Base-by-base conservation (phyloP, 2,329 filamentous ascomycete genomes). In the Colletotrichum spaethianum region DNA sequence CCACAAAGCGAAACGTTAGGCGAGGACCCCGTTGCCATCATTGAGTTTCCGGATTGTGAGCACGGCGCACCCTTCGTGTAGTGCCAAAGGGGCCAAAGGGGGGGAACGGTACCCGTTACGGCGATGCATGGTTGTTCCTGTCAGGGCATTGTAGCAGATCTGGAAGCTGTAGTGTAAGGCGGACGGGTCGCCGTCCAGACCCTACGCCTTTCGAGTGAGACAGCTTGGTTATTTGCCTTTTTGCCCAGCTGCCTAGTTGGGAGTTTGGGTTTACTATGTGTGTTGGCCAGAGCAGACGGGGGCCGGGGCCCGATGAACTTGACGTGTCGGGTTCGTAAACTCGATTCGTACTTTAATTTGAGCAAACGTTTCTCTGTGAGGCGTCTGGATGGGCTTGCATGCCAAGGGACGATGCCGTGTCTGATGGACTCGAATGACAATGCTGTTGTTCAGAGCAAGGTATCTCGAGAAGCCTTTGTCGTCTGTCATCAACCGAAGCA, bases 331-430 rank as follows among this genome's bases (percentile, higher is more conserved):
- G 46, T 69, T 69, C 65, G 59, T 59, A 38, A 42, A 9, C 16
- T n/a, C n/a, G 16, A 69, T 31, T 69, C 69, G 69, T 63, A 69
- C 59, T 59, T 55, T 72, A 69, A 53, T 59, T 20, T 14, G n/a
- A 12, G 31, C 8, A 11, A 11, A 33, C 8, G 60, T 14, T 14
- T 23, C 16, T 26, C 18, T 36, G 26, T 16, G 16, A 20, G 7
- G 56, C 28, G 36, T 16, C 26, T 9, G 11, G 67, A 40, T 26
- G 14, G 44, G 53, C 16, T 46, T 50, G 42, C 59, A 57, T 50
- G 52, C 31, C 33, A 40, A 40, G 52, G 23, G 31, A 40, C 31
- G 31, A 36, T 11, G 33, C 11, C 33, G 33, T 6, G 33, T 36
- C 33, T 5, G 7, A 36, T 8, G 11, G 33, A 36, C 33, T 9